Base-by-base conservation (phyloP, 2,329 filamentous ascomycete species). In the Trichoderma sp. region DNA sequence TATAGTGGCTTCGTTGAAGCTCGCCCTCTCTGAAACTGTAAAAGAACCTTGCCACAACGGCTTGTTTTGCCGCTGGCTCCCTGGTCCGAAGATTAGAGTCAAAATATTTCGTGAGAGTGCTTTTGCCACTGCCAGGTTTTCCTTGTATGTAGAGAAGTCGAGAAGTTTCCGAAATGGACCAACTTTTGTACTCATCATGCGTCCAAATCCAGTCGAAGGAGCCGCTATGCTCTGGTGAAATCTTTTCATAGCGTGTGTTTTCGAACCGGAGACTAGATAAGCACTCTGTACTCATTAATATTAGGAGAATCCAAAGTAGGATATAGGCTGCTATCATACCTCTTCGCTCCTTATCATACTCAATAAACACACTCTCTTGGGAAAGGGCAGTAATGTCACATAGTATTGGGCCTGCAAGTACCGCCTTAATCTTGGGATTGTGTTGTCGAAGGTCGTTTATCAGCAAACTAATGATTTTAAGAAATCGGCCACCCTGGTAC, bases 71-170 rank as follows among this genome's bases (percentile, higher is more conserved):
- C 1, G 28, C 28, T 11, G 28, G 39, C 3, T 65, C 39, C n/a
- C 12, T 13, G 0, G 6, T 20, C 1, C 0, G 15, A 0, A 65
- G 12, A 32, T 65, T 17, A 4, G 9, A 20, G 2, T 26, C 30
- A 15, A 65, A 65, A 32, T 65, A 65, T 17, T 65, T 65, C 0
- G n/a, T 53, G 6, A 65, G 62, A 20, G 62, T 65, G 6, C 39
- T 65, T 20, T 65, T 65, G 39, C 62, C 62, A 23, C 62, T 65
- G 0, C 43, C 62, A 2, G 62, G 62, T 11, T 65, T 65, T 12
- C 39, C 62, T 26, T 65, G 39, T 13, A 65, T 17, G 2, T 65
- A 65, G 28, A 65, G 28, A 3, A 65, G 6, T 3, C 12, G 28
- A 2, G 62, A 53, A 1, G 28, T 50, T 17, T 23, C n/a, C 1